A percentile compares a stretch with the other conserved stretches of the same genome.
Conservation (phyloP, 1,139 yeast species). For the Scheffersomyces segobiensis region DNA sequence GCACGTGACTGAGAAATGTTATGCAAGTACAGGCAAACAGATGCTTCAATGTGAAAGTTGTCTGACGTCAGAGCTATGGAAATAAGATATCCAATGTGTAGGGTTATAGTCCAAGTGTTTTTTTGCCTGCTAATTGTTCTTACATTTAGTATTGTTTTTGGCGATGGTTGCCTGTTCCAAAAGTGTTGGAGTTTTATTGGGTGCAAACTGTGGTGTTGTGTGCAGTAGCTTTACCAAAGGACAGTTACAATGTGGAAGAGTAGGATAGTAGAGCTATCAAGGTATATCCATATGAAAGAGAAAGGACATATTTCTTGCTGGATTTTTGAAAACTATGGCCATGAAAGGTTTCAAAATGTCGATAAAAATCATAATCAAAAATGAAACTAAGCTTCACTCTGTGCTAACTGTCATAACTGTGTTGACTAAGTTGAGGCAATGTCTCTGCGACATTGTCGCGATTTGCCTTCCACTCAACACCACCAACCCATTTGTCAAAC, state of each 20-base stretch:
- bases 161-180: background rate
- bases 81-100: no score
- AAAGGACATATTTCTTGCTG: no score
- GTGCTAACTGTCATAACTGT: background rate
- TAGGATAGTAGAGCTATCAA: background rate
- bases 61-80: background rate
- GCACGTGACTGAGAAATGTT: background rate
- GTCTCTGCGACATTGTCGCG: background rate
- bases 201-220: background rate
- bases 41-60: background rate
- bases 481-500: background rate
- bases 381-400: background rate
- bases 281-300: background rate
- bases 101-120: background rate
- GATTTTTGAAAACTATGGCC: no score
- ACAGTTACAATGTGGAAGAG: background rate
- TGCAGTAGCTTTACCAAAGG: background rate
- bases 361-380: background rate
- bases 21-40: background rate
- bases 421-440: background rate
- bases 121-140: background rate
- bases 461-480: background rate
- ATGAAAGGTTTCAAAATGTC: no score
- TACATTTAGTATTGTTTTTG: no score
- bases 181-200: background rate